Evolutionary conservation across 202 grass and related monocot species (phyloP).

Genomic region (Miscanthus sacchariflorus): DNA sequence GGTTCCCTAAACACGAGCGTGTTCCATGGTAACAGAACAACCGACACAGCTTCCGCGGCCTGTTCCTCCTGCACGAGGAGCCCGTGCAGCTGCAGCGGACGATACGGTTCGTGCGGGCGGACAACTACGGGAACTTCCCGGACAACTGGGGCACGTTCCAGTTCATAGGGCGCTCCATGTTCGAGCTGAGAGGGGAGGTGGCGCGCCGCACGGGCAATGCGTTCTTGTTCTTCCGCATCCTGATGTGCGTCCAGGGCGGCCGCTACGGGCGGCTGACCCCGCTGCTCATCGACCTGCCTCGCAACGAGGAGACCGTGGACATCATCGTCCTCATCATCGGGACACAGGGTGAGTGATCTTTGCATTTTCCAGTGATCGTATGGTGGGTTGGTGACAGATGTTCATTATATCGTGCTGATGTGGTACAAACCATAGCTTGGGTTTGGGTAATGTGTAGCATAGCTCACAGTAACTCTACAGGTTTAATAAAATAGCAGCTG

Average conservation of each 20-base stretch:
- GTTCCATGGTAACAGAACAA: neutral
- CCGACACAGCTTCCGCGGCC: neutral
- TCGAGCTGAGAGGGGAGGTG: neutral
- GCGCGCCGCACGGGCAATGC: neutral
- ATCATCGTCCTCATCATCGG: neutral
- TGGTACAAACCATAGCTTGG: neutral
- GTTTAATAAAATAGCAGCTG: neutral
- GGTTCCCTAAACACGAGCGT: neutral
- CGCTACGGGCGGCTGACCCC: constrained; percentile 17
- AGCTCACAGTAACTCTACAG: neutral
- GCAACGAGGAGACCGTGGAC: constrained; percentile 19
- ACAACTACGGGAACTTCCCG: neutral
- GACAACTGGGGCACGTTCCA: neutral
- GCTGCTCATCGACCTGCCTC: constrained; percentile 30
- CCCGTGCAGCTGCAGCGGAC: neutral
- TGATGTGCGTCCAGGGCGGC: constrained; percentile 15
- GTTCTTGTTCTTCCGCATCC: neutral
- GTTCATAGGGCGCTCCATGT: constrained; percentile 9
- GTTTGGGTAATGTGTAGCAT: neutral
- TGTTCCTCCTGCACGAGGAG: neutral
- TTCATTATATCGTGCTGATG: constrained; percentile 1
- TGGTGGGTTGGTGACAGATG: neutral
- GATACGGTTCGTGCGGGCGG: constrained; percentile 36
- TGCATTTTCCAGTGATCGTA: neutral
- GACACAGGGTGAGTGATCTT: constrained; percentile 7